Evolutionary conservation across 2,329 filamentous ascomycete genomes (phyloP), one percentile per base, ranked within the genome.

Genomic region (Colletotrichum musae): DNA sequence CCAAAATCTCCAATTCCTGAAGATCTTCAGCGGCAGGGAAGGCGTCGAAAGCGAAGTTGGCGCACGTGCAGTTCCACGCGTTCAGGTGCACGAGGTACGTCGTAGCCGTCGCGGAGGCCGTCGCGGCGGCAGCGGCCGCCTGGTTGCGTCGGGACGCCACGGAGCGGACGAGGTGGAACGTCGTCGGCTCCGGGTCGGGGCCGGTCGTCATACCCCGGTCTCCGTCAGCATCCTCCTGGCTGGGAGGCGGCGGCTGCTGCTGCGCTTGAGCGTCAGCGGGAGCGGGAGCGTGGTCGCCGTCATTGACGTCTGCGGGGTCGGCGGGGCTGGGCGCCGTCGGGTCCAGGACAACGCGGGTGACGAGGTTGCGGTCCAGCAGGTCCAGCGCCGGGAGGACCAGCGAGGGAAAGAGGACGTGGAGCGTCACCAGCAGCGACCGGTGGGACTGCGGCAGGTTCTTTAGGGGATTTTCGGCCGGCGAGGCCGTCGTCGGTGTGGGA

Each of bases 51-150:
- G 92, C 87, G 79, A 98, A 98, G 1, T 90, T 91, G 4, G 94
- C 92, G 82, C 96, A 99, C 1, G 90, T 93, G 80, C 96, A 99
- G 79, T 92, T 94, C 96, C 96, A 98, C 1, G 92, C 89, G 1
- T 79, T 74, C 1, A 95, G 85, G 10, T 91, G 88, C 16, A 98
- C 93, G 74, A 93, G 84, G 80, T 98, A 97, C 16, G 56, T 70
- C 4, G 67, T 67, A 36, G 56, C 47, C 41, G 58, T 36, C 21
- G 48, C 50, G 58, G 74, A 72, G 48, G 72, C 73, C 24, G 74
- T 74, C 70, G 57, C 72, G 67, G 56, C 64, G 41, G 57, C 72
- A 66, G 56, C 64, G 41, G 58, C 75, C 68, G 52, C 75, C 74
- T 75, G 73, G 74, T 72, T 47, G 53, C 70, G 26, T 50, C 70